These are phyloP conservation scores for Zygotorulaspora florentina DNA, from an alignment of 805 yeast genomes.

Conservation along the genomic window DNA sequence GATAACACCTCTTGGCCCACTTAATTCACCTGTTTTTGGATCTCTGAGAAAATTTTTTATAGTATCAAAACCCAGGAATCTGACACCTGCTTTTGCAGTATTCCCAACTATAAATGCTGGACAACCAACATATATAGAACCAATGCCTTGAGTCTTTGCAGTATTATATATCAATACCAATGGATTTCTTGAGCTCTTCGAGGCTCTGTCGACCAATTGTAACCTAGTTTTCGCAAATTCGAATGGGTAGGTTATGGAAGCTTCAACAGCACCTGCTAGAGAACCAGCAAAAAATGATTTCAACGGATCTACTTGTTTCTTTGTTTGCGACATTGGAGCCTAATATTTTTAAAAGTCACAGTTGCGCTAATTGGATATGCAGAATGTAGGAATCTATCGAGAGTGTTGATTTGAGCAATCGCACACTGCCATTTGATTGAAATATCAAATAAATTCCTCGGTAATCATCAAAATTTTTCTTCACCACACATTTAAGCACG, in stretches of 20 bases:
- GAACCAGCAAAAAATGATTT: slow-evolving; percentile 94
- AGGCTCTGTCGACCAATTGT: slow-evolving; percentile 67
- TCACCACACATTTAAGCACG: too few relatives aligned
- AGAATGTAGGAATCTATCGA: too few relatives aligned
- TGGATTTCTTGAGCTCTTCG: slow-evolving; percentile 76
- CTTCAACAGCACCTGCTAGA: slow-evolving; percentile 94
- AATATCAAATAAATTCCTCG: too few relatives aligned
- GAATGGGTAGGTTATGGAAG: slow-evolving; percentile 88
- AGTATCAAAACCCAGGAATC: slow-evolving; percentile 88
- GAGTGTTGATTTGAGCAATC: too few relatives aligned
- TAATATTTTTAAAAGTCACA: not conserved
- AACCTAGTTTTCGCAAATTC: slow-evolving; percentile 94
- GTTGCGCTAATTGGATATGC: too few relatives aligned
- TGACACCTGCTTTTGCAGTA: slow-evolving; percentile 92
- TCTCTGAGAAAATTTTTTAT: slow-evolving; percentile 76
- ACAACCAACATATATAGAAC: slow-evolving; percentile 87
- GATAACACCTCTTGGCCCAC: slow-evolving; percentile 85
- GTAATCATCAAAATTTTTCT: too few relatives aligned
- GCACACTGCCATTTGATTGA: too few relatives aligned
- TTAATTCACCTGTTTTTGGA: slow-evolving; percentile 70
- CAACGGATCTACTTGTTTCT: slow-evolving; percentile 55
- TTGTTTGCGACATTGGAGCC: slow-evolving; percentile 7
- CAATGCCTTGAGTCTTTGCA: slow-evolving; percentile 72
- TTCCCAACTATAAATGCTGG: slow-evolving; percentile 95
- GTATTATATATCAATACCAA: slow-evolving; percentile 70